Conservation (phyloP, 345 rosid species). For the Populus davidiana region DNA sequence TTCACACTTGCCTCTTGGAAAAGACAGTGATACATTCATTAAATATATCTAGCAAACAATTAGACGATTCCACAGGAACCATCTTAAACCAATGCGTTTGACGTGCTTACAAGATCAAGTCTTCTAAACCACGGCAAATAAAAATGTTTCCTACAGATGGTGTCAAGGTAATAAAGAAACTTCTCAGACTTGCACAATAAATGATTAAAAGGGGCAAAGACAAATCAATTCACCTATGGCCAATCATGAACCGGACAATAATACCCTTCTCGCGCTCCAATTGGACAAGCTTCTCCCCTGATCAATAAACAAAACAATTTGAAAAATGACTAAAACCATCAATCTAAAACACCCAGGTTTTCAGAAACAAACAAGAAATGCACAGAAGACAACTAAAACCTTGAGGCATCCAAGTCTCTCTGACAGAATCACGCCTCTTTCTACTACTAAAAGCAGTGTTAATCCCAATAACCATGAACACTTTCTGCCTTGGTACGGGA, state of each 20-base stretch:
- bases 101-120: neutral
- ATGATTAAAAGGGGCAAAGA: neutral
- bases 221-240: constrained; percentile 61
- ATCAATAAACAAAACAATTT: constrained; percentile 3
- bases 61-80: neutral
- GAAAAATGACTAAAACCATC: neutral
- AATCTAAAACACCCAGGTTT: neutral
- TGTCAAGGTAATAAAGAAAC: neutral
- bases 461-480: constrained; percentile 86
- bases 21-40: no score
- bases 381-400: constrained; percentile 35
- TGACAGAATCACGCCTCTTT: constrained; percentile 90
- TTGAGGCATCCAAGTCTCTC: constrained; percentile 99
- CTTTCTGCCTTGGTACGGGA: constrained; percentile 49
- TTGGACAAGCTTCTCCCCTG: constrained; percentile 76
- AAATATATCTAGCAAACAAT: no score
- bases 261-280: constrained; percentile 89
- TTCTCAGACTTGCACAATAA: neutral
- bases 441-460: constrained; percentile 97
- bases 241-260: constrained; percentile 93
- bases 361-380: neutral
- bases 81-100: neutral
- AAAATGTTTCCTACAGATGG: neutral
- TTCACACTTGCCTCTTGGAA: neutral
- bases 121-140: neutral